Base-by-base conservation (phyloP, 306 rosid species). In the Trichosanthes cucumerina region DNA sequence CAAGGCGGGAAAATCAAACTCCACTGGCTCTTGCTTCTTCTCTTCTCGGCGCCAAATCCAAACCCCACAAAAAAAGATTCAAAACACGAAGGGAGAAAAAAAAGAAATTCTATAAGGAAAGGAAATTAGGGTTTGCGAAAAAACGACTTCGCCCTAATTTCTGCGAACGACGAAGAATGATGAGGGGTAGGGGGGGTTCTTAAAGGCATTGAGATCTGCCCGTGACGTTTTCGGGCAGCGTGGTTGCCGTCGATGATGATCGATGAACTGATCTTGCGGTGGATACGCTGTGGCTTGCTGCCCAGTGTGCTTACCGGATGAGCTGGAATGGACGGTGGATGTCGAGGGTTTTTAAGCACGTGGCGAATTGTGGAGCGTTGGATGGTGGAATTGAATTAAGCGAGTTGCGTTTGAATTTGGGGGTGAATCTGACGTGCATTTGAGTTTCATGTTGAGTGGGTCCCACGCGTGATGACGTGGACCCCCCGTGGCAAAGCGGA, bases 151-250 rank as follows among this genome's bases (percentile, higher is more conserved):
- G 82, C 98, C 97, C 93, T 89, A 83, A 85, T 88, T 52, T 33
- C 90, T 88, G 98, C 69, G 92, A 93, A 91, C 84, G 84, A 38
- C 16, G 83, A 88, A 88, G 21, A 66, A 75, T 23, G 19, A 79
- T 69, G 80, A 31, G 90, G 84, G 89, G 85, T 18, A 52, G 16
- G 82, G 92, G 92, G 83, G 79, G 87, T 86, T 84, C 95, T 91
- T 95, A 92, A 95, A 92, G 97, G 93, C 89, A 72, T 49, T 44
- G 86, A 81, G 98, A 89, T 92, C 97, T 95, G 88, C 93, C 98
- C 98, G 88, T 1, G 7, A 63, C 19, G 60, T 36, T 53, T 54
- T 75, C 84, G 97, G 97, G 92, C 82, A 84, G 70, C 0, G 39
- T 14, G 0, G 5, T 0, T 0, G 0, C 84, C 92, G 86, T 85